Base-by-base conservation (phyloP, 176 grass and related monocot species). In the Eragrostis curvula region DNA sequence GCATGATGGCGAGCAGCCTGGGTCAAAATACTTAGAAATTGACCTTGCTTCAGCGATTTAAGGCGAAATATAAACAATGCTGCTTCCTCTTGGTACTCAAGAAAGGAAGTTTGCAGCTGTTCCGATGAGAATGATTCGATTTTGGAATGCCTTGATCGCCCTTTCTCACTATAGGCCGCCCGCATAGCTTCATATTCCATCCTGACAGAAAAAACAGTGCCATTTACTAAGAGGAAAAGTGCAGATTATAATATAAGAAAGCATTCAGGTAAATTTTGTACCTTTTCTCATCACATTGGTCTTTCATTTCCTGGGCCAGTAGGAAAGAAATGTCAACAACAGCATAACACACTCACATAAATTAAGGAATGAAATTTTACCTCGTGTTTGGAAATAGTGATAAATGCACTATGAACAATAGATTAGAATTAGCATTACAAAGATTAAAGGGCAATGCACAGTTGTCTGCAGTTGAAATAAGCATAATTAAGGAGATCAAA, bases 31-130 rank as follows among this genome's bases (percentile, higher is more conserved):
- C 96, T 99, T 30, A 84, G 68, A 60, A 89, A 93, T 86, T 95
- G 96, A 39, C 96, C 96, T 96, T 99, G 96, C 68, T 93, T 94
- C 74, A 99, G 80, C 48, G 96, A 99, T 80, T 96, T 99, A 79
- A 99, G 87, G 17, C 96, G 90, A 82, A 95, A 98, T 68, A 95
- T 81, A 70, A 98, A 95, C 67, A 98, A 86, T 36, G 92, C 81
- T 18, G 92, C 86, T 70, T 88, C 86, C 56, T 98, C 96, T 87
- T 93, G 87, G 81, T 95, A 95, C 70, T 95, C 88, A 49, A 84
- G 70, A 74, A 89, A 88, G 16, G 88, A 94, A 44, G 78, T 77
- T 82, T 91, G 88, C 73, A 98, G 87, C 61, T 98, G 85, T 77
- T 96, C 90, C 0, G 73, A 63, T 12, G 79, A 93, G 20, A 87